Evolutionary conservation across 1,284 basidiomycete genomes (phyloP).

Genomic region (Marasmius sp.): DNA sequence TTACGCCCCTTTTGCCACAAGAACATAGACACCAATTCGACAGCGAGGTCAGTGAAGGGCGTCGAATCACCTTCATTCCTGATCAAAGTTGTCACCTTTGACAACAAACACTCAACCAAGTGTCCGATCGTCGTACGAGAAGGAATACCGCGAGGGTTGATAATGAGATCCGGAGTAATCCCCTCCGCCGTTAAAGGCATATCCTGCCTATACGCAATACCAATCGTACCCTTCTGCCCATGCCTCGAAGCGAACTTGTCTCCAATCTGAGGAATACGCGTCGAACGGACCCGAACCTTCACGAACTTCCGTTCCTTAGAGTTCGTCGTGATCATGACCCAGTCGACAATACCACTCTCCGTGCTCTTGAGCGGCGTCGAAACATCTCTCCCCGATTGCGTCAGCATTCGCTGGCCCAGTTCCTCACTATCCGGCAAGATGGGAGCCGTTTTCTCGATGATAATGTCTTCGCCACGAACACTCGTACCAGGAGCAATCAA

Average conservation of each 20-base stretch:
- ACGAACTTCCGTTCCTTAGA: constrained; percentile 97
- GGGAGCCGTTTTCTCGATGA: constrained; percentile 98
- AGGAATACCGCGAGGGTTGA: constrained; percentile 99
- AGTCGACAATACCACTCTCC: constrained; percentile 96
- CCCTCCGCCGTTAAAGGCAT: constrained; percentile 97
- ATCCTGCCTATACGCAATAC: too few species aligned
- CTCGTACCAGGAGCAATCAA: constrained; percentile 94
- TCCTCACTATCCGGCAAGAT: constrained; percentile 97
- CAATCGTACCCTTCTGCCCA: too few species aligned
- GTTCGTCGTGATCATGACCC: constrained; percentile 96
- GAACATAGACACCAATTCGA: too few species aligned
- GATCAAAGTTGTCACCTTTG: constrained; percentile 94
- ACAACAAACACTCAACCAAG: constrained; percentile 96
- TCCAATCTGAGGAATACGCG: too few species aligned
- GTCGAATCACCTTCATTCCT: constrained; percentile 98
- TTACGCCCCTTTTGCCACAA: too few species aligned
- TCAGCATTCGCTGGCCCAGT: constrained; percentile 90
- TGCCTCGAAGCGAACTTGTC: too few species aligned
- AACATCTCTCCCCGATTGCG: constrained; percentile 91
- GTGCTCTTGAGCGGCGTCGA: constrained; percentile 98
- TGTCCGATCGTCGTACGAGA: constrained; percentile 99
- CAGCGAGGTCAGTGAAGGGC: too few species aligned
- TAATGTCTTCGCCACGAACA: constrained; percentile 96
- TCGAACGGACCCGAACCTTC: constrained; percentile 95
- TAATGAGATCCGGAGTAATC: constrained; percentile 95